Conservation (phyloP, 169 alveolate genomes). For the Eimeria nieschulzi region DNA sequence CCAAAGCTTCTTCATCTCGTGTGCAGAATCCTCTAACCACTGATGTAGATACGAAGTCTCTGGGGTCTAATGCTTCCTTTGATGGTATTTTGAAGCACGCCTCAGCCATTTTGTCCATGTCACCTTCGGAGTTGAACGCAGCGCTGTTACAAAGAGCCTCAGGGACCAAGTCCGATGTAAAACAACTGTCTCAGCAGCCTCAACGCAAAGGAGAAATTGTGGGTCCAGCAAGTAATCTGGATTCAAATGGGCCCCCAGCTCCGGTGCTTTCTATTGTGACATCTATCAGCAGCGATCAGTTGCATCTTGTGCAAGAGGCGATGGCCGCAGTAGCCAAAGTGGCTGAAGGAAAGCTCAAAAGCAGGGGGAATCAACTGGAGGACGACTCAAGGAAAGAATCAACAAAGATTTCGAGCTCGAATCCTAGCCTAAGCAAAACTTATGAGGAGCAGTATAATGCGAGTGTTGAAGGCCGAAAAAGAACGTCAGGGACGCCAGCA, state of each 20-base stretch:
- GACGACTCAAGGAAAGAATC: background rate
- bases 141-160: background rate
- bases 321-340: constrained; percentile 3
- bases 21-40: too few species aligned
- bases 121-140: constrained; percentile 7
- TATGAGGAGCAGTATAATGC: background rate
- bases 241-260: background rate
- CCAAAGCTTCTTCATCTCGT: too few species aligned
- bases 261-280: constrained; percentile 1
- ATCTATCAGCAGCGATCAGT: background rate
- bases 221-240: background rate
- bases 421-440: background rate
- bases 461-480: background rate
- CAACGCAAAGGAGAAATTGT: background rate
- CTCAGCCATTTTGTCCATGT: background rate
- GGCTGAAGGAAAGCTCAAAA: background rate
- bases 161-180: constrained; percentile 15
- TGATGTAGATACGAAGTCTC: too few species aligned
- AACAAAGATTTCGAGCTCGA: background rate
- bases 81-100: constrained; percentile 11
- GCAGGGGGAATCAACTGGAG: background rate
- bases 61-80: background rate
- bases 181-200: background rate
- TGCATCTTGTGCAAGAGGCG: constrained; percentile 13
- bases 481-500: background rate